Percentiles rank a stretch among this genome's conserved stretches.
Conservation (phyloP, 495 filamentous ascomycete species). For the Penicillium dipodomyicola region DNA sequence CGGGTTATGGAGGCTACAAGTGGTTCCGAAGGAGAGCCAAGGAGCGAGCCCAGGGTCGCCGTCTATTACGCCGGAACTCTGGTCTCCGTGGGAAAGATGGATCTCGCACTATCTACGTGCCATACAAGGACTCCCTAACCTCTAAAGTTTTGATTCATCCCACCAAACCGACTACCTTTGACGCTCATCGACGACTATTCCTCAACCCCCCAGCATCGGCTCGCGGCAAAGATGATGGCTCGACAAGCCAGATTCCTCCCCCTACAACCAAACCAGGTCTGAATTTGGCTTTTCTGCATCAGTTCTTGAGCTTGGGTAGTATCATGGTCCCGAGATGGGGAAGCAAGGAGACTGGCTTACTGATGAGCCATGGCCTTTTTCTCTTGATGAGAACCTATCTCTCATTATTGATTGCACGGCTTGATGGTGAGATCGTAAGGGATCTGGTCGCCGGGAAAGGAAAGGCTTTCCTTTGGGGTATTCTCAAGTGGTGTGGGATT, state of each 20-base stretch:
- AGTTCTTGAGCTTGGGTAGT: slow-evolving; percentile 90
- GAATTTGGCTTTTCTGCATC: slow-evolving; percentile 97
- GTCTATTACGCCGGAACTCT: slow-evolving; percentile 84
- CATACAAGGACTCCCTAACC: slow-evolving; percentile 74
- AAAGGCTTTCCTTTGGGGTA: slow-evolving; percentile 80
- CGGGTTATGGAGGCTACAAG: slow-evolving; percentile 70
- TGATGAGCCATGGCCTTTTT: slow-evolving; percentile 71
- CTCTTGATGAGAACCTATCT: slow-evolving; percentile 87
- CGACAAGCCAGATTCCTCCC: slow-evolving; percentile 67
- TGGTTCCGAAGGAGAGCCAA: slow-evolving; percentile 67
- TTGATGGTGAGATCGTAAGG: slow-evolving; percentile 95
- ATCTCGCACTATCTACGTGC: slow-evolving; percentile 88
- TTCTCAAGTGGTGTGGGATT: slow-evolving; percentile 78
- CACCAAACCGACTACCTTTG: slow-evolving; percentile 93
- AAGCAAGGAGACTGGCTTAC: slow-evolving; percentile 88
- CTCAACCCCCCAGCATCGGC: slow-evolving; percentile 82
- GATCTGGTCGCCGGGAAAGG: slow-evolving; percentile 95
- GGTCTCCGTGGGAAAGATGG: slow-evolving; percentile 91
- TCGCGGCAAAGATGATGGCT: slow-evolving; percentile 66
- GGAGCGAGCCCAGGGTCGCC: slow-evolving; percentile 75
- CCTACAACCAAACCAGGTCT: slow-evolving; percentile 86
- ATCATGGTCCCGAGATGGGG: slow-evolving; percentile 97
- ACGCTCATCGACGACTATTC: slow-evolving; percentile 92
- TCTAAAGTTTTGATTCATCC: slow-evolving; percentile 88
- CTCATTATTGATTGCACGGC: slow-evolving; percentile 83